Evolutionary conservation across 805 yeast genomes (phyloP).

Genomic region (Yamadazyma olivae): DNA sequence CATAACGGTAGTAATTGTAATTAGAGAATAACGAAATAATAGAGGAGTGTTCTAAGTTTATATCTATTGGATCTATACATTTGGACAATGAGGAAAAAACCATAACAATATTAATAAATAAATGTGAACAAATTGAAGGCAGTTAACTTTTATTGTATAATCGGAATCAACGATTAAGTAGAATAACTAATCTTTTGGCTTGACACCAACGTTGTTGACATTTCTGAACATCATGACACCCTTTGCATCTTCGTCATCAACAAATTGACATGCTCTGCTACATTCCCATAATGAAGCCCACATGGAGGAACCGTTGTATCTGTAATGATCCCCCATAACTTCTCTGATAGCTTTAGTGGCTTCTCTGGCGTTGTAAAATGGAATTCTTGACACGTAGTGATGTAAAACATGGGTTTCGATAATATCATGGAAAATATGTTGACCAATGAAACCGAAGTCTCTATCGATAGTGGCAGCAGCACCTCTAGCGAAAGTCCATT

Average conservation of each 20-base stretch:
- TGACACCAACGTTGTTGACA: constrained; percentile 50
- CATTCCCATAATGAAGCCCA: constrained; percentile 56
- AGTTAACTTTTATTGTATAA: not conserved
- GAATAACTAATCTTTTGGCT: constrained; percentile 15
- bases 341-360: constrained; percentile 50
- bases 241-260: constrained; percentile 41
- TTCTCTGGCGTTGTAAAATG: constrained; percentile 54
- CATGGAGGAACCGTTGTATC: constrained; percentile 52
- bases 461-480: constrained; percentile 67
- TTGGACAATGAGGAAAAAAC: not conserved
- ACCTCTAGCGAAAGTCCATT: constrained; percentile 66
- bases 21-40: not conserved
- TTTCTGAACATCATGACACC: constrained; percentile 71
- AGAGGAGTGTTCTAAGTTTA: not conserved
- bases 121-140: not conserved
- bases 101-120: not conserved
- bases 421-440: constrained; percentile 54
- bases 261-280: constrained; percentile 65
- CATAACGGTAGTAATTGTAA: not conserved
- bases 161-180: too few species aligned
- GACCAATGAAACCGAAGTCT: constrained; percentile 58
- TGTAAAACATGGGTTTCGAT: constrained; percentile 59
- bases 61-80: not conserved
- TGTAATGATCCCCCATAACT: constrained; percentile 52
- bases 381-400: constrained; percentile 53